Evolutionary conservation across 140 eudicot species (phyloP).

Genomic region (Stevia rebaudiana): DNA sequence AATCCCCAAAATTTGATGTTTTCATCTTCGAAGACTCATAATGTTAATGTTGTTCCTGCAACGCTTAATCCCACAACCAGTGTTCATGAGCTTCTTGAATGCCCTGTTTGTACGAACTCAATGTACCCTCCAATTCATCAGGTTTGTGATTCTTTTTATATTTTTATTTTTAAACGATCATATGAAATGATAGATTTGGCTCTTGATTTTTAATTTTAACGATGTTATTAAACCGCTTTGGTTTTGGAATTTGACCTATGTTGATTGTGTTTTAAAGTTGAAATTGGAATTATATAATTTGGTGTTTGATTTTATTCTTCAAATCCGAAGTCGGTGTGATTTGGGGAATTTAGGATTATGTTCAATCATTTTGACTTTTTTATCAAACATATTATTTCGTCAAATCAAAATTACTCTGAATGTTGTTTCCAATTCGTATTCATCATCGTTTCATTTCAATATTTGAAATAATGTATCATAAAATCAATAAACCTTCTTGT

Average conservation of each 20-base stretch:
- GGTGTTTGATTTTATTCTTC: not conserved
- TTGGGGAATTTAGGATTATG: conserved; percentile 27
- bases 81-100: conserved; percentile 97
- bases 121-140: conserved; percentile 99
- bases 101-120: conserved; percentile 95
- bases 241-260: not conserved
- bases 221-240: not conserved
- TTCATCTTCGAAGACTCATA: conserved; percentile 51
- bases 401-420: conserved; percentile 1
- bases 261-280: not conserved
- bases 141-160: conserved; percentile 32
- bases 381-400: conserved; percentile 6
- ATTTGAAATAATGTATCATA: not conserved
- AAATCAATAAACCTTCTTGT: not conserved
- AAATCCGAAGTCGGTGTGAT: not conserved
- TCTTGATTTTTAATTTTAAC: not conserved
- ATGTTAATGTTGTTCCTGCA: conserved; percentile 32
- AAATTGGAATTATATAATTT: not conserved
- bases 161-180: not conserved
- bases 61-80: conserved; percentile 58
- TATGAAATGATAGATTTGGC: not conserved
- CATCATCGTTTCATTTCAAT: not conserved
- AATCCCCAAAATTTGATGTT: conserved; percentile 37
- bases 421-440: not conserved
- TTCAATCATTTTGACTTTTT: conserved; percentile 11